Conservation (phyloP, 176 grass and related monocot species). For the Cocos nucifera region DNA sequence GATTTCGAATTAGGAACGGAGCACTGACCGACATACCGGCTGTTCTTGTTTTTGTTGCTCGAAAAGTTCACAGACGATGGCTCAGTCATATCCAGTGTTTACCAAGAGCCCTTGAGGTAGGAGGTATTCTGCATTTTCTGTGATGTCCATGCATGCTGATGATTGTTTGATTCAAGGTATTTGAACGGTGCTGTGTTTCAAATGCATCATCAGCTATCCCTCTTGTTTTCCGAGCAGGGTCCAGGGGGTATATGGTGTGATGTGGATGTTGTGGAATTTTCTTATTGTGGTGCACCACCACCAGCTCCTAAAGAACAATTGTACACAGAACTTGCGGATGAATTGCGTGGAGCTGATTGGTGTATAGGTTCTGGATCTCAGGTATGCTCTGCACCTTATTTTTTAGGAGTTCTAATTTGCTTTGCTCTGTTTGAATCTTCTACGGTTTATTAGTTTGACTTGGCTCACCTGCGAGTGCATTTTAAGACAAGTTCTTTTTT, state of each 20-base stretch:
- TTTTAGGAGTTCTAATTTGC: background rate
- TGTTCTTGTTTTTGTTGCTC: slow-evolving; percentile 89
- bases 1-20: slow-evolving; percentile 88
- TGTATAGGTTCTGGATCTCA: slow-evolving; percentile 92
- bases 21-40: slow-evolving; percentile 68
- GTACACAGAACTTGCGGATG: slow-evolving; percentile 78
- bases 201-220: slow-evolving; percentile 8
- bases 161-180: no score
- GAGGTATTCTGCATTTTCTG: background rate
- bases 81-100: slow-evolving; percentile 64
- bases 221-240: slow-evolving; percentile 56
- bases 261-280: slow-evolving; percentile 98
- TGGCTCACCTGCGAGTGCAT: no score
- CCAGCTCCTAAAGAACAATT: slow-evolving; percentile 80
- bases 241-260: slow-evolving; percentile 97
- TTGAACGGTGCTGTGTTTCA: no score
- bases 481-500: no score
- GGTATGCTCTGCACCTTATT: slow-evolving; percentile 22
- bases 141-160: no score
- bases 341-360: slow-evolving; percentile 72
- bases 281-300: slow-evolving; percentile 81
- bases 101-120: slow-evolving; percentile 72
- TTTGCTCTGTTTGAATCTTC: background rate
- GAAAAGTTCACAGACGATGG: slow-evolving; percentile 84
- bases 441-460: no score